Base-by-base conservation (phyloP, 192 early-diverging fungal genomes). In the Cetraspora pellucida region DNA sequence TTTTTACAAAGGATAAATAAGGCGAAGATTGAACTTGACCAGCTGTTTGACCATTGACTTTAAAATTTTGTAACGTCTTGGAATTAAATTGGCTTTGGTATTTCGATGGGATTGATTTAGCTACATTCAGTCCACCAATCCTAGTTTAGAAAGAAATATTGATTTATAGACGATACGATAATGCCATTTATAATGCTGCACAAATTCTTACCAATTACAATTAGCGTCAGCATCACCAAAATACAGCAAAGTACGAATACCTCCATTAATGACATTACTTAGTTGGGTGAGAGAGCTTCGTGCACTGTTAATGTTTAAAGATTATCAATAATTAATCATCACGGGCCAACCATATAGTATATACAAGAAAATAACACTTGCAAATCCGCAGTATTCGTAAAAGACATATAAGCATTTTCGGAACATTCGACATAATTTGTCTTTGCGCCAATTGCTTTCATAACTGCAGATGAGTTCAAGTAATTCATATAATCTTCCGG, bases 141-240 rank as follows among this genome's bases (percentile, higher is more conserved):
- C 55, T 77, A 58, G 43, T 77, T 58, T 27, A 46, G 45, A 44
- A 70, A n/a, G 59, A 57, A 70, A 55, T 25, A 59, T n/a, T 60
- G 10, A 19, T 47, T 54, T 71, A 72, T 23, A 37, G 78, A 78
- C 43, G 66, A n/a, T 13, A 71, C 64, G n/a, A 67, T 37, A 45
- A 74, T 77, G 45, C 45, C 77, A 10, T n/a, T n/a, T n/a, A n/a
- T 55, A 75, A 30, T 67, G n/a, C n/a, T n/a, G n/a, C n/a, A 54
- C 0, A 54, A 54, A 54, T 54, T 60, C 63, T 86, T 83, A 86
- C 85, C 87, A 93, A 75, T 92, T 93, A 84, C 94, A 94, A 46
- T 91, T 92, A 74, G 86, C 93, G 77, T 95, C 94, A 6, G 90
- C 89, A 78, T 95, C 94, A 58, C 93, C 94, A 71, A 87, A 90